Conservation (phyloP, 2,329 filamentous ascomycete species). For the Clarireedia monteithiana region DNA sequence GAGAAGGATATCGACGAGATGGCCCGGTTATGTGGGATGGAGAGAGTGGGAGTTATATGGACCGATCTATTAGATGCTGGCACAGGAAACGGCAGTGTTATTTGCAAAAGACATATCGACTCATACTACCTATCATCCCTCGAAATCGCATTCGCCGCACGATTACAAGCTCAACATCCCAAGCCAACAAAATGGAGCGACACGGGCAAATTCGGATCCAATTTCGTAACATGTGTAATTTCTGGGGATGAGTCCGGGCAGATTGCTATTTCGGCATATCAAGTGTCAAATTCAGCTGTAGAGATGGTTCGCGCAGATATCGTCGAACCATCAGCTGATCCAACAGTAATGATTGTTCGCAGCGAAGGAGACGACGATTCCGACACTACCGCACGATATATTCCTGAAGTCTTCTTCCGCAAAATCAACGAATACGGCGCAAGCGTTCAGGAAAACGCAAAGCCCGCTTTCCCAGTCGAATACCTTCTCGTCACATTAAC, state of each 20-base stretch:
- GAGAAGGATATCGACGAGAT: constrained; percentile 75
- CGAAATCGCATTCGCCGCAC: constrained; percentile 82
- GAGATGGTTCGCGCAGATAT: constrained; percentile 97
- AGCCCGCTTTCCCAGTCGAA: constrained; percentile 91
- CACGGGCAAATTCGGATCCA: constrained; percentile 86
- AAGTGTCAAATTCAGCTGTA: constrained; percentile 89
- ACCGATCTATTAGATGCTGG: constrained; percentile 84
- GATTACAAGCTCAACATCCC: constrained; percentile 80
- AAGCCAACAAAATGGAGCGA: constrained; percentile 96
- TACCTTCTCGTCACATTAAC: constrained; percentile 94
- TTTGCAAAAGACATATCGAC: constrained; percentile 93
- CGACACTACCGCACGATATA: constrained; percentile 69
- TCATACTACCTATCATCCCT: constrained; percentile 86
- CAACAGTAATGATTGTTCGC: constrained; percentile 87
- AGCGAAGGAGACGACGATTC: constrained; percentile 74
- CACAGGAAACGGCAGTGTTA: constrained; percentile 71
- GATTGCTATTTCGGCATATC: constrained; percentile 85
- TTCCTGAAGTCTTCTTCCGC: constrained; percentile 95
- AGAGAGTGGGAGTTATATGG: constrained; percentile 88
- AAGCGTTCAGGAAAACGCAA: constrained; percentile 95
- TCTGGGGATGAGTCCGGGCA: constrained; percentile 86
- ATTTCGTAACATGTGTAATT: constrained; percentile 93
- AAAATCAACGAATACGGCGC: constrained; percentile 93
- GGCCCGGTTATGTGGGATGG: constrained; percentile 73
- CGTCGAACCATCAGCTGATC: constrained; percentile 89